These are phyloP conservation scores for Cutaneotrichosporon arboriforme DNA, from an alignment of 1,284 basidiomycete genomes.

Conservation along the genomic window DNA sequence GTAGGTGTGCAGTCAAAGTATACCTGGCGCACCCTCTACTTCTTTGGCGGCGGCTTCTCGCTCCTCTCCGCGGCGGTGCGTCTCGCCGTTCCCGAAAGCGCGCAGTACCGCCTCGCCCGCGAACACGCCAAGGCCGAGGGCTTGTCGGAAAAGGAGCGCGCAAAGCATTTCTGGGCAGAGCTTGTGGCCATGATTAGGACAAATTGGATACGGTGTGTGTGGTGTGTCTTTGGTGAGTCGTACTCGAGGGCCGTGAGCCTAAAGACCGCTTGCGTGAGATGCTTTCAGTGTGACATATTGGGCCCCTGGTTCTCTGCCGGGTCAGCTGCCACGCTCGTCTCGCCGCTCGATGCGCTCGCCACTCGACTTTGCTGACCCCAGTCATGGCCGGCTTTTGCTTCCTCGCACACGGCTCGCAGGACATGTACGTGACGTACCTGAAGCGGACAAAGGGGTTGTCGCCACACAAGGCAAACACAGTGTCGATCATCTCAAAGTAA, in stretches of 20 bases:
- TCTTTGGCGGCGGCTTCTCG: slow-evolving; percentile 58
- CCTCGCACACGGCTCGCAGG: slow-evolving; percentile 61
- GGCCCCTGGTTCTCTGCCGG: too few relatives aligned
- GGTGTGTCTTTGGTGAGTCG: slow-evolving; percentile 52
- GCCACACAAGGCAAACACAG: slow-evolving; percentile 60
- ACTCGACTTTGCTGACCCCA: too few relatives aligned
- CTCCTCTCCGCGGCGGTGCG: slow-evolving; percentile 66
- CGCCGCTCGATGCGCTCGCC: too few relatives aligned
- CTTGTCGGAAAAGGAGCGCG: slow-evolving; percentile 51
- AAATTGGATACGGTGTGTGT: slow-evolving; percentile 75
- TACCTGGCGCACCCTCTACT: slow-evolving; percentile 51
- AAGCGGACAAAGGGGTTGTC: slow-evolving; percentile 21
- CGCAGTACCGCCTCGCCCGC: slow-evolving; percentile 56
- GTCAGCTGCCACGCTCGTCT: too few relatives aligned
- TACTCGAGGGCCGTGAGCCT: too few relatives aligned
- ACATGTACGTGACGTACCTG: slow-evolving; percentile 31
- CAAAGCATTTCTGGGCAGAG: slow-evolving; percentile 66
- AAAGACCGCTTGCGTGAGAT: too few relatives aligned
- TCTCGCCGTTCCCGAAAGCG: slow-evolving; percentile 68
- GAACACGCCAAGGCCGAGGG: slow-evolving; percentile 40
- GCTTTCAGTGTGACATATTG: too few relatives aligned
- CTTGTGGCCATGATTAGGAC: slow-evolving; percentile 64
- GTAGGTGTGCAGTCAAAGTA: slow-evolving; percentile 34
- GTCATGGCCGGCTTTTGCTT: slow-evolving; percentile 76
- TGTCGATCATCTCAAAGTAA: slow-evolving; percentile 70